Evolutionary conservation across 2,329 filamentous ascomycete species (phyloP).

Genomic region (Exophiala xenobiotica): DNA sequence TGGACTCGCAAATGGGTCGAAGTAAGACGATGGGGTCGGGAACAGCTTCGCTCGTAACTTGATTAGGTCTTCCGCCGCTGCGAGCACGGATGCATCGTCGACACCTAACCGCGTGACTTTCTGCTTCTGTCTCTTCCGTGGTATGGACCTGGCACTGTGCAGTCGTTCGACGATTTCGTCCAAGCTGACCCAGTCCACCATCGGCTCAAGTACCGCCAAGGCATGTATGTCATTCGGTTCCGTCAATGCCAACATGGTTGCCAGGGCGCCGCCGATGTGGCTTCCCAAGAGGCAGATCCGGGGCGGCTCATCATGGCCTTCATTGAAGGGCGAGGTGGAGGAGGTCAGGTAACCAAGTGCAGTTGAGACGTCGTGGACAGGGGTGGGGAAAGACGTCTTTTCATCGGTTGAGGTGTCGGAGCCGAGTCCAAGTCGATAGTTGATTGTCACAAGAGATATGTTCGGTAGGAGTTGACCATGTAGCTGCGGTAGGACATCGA

Average conservation of each 20-base stretch:
- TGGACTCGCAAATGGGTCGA: conserved; percentile 46
- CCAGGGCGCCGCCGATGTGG: conserved; percentile 42
- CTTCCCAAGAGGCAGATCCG: conserved; percentile 35
- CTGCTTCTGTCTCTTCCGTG: conserved; percentile 22
- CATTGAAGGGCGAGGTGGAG: conserved; percentile 17
- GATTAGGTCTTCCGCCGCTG: conserved; percentile 24
- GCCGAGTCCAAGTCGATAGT: conserved; percentile 39
- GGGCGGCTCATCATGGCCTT: conserved; percentile 8
- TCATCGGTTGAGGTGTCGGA: neutral
- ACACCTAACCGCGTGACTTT: conserved; percentile 25
- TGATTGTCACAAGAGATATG: conserved; percentile 41
- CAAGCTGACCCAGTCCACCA: conserved; percentile 36
- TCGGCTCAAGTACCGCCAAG: conserved; percentile 34
- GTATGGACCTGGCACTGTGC: neutral
- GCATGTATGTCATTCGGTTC: conserved; percentile 38
- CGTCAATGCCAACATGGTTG: conserved; percentile 44
- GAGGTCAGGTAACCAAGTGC: conserved; percentile 27
- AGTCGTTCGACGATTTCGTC: conserved; percentile 35
- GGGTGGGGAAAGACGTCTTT: conserved; percentile 27
- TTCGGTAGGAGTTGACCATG: conserved; percentile 35
- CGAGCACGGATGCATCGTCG: conserved; percentile 5
- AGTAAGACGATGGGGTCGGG: conserved; percentile 37
- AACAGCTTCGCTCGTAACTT: conserved; percentile 42
- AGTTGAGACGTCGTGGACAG: conserved; percentile 33
- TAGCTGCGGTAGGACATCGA: conserved; percentile 15